Conservation (phyloP, 2,329 filamentous ascomycete species). For the Pseudopyrenochaeta lycopersici region DNA sequence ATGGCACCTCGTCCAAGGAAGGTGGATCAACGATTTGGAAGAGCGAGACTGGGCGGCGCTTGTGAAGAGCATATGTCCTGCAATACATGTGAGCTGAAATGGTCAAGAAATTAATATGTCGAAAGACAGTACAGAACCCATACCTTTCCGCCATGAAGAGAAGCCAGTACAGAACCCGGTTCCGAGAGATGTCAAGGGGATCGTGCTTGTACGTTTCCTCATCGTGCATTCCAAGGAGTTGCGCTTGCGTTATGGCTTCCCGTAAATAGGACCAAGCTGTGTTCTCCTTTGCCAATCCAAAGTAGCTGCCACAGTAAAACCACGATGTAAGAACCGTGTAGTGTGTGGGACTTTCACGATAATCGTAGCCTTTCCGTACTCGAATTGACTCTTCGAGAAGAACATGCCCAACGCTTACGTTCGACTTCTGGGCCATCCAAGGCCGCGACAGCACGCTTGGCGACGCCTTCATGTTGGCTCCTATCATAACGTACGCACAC, state of each 20-base stretch:
- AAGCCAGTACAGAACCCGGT: no score
- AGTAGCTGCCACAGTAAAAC: slow-evolving; percentile 68
- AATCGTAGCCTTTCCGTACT: slow-evolving; percentile 65
- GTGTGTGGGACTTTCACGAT: slow-evolving; percentile 64
- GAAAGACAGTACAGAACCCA: not conserved
- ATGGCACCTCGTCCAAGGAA: no score
- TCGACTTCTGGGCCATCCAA: slow-evolving; percentile 53
- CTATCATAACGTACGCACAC: slow-evolving; percentile 61
- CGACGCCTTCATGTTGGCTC: slow-evolving; percentile 57
- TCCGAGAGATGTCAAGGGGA: no score
- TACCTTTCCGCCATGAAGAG: slow-evolving; percentile 70
- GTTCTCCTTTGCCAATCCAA: slow-evolving; percentile 68
- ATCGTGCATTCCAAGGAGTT: no score
- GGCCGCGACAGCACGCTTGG: slow-evolving; percentile 58
- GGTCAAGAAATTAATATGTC: not conserved
- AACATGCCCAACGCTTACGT: slow-evolving; percentile 59
- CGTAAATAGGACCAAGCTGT: slow-evolving; percentile 72
- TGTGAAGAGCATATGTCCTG: slow-evolving; percentile 70
- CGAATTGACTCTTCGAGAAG: slow-evolving; percentile 67
- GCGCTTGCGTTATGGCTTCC: no score
- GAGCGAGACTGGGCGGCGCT: slow-evolving; percentile 70
- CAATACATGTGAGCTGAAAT: slow-evolving; percentile 9
- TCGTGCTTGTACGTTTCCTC: no score
- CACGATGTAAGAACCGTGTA: no score
- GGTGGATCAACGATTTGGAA: slow-evolving; percentile 70